Conservation (phyloP, 306 rosid genomes). For the Styphnolobium japonicum region DNA sequence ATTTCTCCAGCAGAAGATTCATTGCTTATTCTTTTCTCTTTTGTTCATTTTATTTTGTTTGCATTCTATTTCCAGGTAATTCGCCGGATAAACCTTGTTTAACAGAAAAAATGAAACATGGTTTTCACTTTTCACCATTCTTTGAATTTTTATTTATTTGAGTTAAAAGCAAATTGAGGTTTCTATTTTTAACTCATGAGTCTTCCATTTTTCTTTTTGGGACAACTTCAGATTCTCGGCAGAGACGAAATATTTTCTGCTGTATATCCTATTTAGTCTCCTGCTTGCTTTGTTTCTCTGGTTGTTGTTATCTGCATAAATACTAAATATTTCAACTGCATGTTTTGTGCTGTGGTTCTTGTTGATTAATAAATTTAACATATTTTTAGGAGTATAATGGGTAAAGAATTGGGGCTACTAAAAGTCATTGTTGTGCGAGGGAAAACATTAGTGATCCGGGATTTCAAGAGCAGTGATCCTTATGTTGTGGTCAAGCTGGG, state of each 20-base stretch:
- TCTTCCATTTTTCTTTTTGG: background rate
- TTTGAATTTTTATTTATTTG: background rate
- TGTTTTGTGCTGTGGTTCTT: background rate
- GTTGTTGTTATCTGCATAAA: background rate
- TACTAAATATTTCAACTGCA: background rate
- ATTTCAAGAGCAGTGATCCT: slow-evolving; percentile 96
- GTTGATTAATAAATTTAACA: background rate
- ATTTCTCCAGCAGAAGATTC: background rate
- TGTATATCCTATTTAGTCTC: background rate
- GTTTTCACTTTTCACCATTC: background rate
- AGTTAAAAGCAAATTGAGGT: background rate
- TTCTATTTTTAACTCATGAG: background rate
- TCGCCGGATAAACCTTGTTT: background rate
- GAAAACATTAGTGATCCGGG: slow-evolving; percentile 80
- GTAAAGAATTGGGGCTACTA: slow-evolving; percentile 61
- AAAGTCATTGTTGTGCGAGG: slow-evolving; percentile 84
- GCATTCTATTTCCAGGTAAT: background rate
- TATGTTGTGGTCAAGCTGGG: slow-evolving; percentile 92
- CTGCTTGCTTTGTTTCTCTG: background rate
- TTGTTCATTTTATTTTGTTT: background rate
- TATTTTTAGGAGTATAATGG: slow-evolving; percentile 44
- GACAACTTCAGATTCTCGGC: background rate
- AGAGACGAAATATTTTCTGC: background rate
- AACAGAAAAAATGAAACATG: background rate
- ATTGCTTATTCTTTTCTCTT: slow-evolving; percentile 4